Conservation (phyloP, 176 grass and related monocot genomes). For the Carex pumila region DNA sequence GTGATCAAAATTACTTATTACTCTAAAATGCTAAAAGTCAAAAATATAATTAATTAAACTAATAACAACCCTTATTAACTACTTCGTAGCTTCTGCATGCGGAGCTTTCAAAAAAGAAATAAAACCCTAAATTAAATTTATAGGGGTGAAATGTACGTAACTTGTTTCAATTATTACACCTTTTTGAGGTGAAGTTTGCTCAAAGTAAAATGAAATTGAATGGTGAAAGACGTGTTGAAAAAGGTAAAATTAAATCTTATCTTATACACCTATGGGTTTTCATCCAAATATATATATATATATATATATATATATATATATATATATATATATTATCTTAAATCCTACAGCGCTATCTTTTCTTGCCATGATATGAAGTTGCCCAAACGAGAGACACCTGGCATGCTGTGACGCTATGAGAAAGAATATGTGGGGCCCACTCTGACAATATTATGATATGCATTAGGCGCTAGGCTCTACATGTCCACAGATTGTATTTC, state of each 20-base stretch:
- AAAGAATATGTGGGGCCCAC: conserved; percentile 5
- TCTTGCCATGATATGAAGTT: neutral
- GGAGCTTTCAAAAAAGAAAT: no score
- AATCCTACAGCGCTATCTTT: neutral
- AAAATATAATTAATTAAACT: neutral
- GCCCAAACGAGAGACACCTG: conserved; percentile 11
- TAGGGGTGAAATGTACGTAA: neutral
- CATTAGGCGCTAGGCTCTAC: neutral
- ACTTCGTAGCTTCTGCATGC: no score
- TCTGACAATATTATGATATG: neutral
- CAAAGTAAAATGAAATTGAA: neutral
- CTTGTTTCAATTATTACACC: neutral
- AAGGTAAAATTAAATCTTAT: neutral
- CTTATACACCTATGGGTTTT: neutral
- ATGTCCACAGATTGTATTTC: neutral
- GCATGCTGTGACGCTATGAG: neutral
- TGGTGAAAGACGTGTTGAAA: neutral
- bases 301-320: no score
- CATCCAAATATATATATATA: no score
- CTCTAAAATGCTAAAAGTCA: neutral
- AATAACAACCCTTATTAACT: neutral
- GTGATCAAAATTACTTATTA: neutral
- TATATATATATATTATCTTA: no score
- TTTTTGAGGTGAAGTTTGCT: neutral
- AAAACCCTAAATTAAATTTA: neutral